A percentile compares a stretch with the other conserved stretches of the same genome.
Evolutionary conservation across 78 protist genomes (phyloP).

Genomic region (Dictyostelium capitatum): DNA sequence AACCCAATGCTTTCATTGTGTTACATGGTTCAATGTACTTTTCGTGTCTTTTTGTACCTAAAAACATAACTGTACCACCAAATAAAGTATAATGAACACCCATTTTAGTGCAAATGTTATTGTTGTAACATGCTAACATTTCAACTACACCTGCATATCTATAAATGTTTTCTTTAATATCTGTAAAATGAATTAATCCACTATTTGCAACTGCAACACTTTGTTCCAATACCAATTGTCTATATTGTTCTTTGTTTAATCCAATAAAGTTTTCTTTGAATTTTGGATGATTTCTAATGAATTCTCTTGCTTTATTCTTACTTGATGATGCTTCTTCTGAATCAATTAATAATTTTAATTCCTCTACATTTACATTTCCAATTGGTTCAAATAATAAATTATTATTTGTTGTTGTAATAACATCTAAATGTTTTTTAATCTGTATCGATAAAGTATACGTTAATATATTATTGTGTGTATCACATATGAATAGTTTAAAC

Average conservation of each 20-base stretch:
- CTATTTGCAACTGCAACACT: constrained; percentile 1
- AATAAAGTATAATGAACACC: constrained; percentile 78
- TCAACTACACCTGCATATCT: not conserved
- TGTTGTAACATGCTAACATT: not conserved
- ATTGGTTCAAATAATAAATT: not conserved
- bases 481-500: too few relatives aligned
- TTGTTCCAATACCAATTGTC: constrained; percentile 31
- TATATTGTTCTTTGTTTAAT: not conserved
- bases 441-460: too few relatives aligned
- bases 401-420: not conserved
- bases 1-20: constrained; percentile 54
- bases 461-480: too few relatives aligned
- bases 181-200: constrained; percentile 22
- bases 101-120: constrained; percentile 58
- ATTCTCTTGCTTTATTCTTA: not conserved
- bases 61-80: constrained; percentile 81
- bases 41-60: constrained; percentile 76
- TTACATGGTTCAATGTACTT: constrained; percentile 53
- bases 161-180: not conserved
- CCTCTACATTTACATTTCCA: not conserved
- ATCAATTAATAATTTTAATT: constrained; percentile 41
- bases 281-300: not conserved
- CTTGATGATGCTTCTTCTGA: not conserved
- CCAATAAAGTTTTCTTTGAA: constrained; percentile 19
- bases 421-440: constrained; percentile 34